A percentile compares a stretch with the other conserved stretches of the same genome.
These are phyloP conservation scores for Diaporthe caulivora DNA, from an alignment of 2,329 filamentous ascomycete species.

Conservation along the genomic window DNA sequence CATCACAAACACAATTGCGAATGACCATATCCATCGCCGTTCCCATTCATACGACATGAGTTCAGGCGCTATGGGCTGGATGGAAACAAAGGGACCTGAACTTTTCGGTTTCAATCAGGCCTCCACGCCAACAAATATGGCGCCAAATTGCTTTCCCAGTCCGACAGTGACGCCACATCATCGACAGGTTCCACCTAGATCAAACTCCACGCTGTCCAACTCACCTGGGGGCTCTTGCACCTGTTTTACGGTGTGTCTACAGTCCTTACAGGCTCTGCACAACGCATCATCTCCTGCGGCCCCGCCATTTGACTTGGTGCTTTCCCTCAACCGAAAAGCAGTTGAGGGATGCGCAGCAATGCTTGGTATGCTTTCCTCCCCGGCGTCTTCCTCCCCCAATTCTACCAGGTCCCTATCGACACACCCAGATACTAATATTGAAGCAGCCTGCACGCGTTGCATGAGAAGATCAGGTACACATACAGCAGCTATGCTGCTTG, in stretches of 20 bases:
- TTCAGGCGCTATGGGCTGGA: slow-evolving; percentile 48
- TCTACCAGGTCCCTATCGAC: background rate
- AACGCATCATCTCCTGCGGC: slow-evolving; percentile 54
- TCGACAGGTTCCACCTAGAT: slow-evolving; percentile 46
- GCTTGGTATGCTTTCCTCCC: slow-evolving; percentile 47
- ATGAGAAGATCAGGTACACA: slow-evolving; percentile 58
- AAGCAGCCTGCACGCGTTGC: slow-evolving; percentile 54
- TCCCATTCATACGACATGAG: slow-evolving; percentile 54
- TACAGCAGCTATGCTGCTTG: slow-evolving; percentile 62
- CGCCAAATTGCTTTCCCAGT: slow-evolving; percentile 55
- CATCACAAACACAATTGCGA: slow-evolving; percentile 46
- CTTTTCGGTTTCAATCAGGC: slow-evolving; percentile 50
- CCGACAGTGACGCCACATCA: slow-evolving; percentile 54
- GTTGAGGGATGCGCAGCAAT: slow-evolving; percentile 62
- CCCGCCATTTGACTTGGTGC: slow-evolving; percentile 58
- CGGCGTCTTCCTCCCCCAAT: too few relatives aligned
- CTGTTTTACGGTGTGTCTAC: slow-evolving; percentile 61
- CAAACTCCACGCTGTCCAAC: slow-evolving; percentile 45
- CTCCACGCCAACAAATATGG: slow-evolving; percentile 52
- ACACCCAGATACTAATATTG: background rate
- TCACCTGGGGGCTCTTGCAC: slow-evolving; percentile 53
- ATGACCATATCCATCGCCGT: slow-evolving; percentile 45
- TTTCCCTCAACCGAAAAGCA: slow-evolving; percentile 60
- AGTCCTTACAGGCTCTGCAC: slow-evolving; percentile 61
- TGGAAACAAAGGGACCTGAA: slow-evolving; percentile 47